Conservation (phyloP, 108 stramenopile species). For the Stephanodiscus triporus region DNA sequence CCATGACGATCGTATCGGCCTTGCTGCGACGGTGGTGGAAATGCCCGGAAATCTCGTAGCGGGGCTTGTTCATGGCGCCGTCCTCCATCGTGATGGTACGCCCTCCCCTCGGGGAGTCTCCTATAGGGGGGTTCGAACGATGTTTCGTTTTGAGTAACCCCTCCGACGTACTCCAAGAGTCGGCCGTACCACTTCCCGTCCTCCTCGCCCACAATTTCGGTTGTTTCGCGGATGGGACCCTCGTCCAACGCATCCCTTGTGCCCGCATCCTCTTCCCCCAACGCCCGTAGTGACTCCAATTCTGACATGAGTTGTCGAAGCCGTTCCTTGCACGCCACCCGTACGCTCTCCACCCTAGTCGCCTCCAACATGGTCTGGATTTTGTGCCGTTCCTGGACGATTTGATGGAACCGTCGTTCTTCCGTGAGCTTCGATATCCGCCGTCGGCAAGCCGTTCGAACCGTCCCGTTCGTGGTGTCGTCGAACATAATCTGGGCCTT, state of each 20-base stretch:
- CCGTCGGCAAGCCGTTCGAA: constrained; percentile 16
- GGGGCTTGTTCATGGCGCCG: not conserved
- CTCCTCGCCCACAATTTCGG: not conserved
- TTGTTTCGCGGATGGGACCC: not conserved
- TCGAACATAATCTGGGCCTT: constrained; percentile 32
- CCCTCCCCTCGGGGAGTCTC: not conserved
- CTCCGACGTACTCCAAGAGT: constrained; percentile 25
- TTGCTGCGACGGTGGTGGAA: no score
- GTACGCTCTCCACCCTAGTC: constrained; percentile 22
- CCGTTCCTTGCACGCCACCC: constrained; percentile 37
- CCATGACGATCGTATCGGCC: not conserved
- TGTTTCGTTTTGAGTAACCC: not conserved
- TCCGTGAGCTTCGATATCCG: constrained; percentile 32
- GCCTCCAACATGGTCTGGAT: constrained; percentile 28
- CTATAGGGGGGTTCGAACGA: not conserved
- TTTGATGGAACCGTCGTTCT: constrained; percentile 45
- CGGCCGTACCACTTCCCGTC: constrained; percentile 35
- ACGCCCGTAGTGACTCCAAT: constrained; percentile 16
- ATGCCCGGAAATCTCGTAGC: not conserved
- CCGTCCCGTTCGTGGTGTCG: constrained; percentile 15
- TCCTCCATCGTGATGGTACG: not conserved
- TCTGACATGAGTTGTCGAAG: constrained; percentile 32
- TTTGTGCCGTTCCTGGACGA: constrained; percentile 36
- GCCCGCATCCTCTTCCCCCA: not conserved
- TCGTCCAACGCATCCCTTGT: not conserved